Base-by-base conservation (phyloP, 1,284 basidiomycete species). In the Amylostereum chailletii region DNA sequence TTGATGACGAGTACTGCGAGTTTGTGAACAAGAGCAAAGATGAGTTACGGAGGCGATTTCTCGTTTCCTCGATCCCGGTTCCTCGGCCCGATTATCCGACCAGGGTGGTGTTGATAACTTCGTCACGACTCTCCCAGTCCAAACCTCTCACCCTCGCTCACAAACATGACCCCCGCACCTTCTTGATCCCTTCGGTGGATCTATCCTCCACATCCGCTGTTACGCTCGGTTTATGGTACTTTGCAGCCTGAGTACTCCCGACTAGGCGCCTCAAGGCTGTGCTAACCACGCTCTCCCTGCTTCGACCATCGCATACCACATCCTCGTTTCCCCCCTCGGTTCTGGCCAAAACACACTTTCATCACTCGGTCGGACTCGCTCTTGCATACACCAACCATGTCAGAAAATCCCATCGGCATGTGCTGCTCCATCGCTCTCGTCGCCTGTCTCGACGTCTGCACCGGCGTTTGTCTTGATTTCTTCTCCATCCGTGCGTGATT, bases 391-490 rank as follows among this genome's bases (percentile, higher is more conserved):
- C 11, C 36, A 4, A 9, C 19, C 30, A 61, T 61, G 60, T 54
- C 57, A 10, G 54, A 60, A n/a, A 54, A 62, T 26, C 41, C 48
- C 6, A 3, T 58, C 5, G 54, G 52, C 10, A n/a, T 26, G 5
- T 56, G 57, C 43, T 54, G 54, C 6, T 42, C 57, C 5, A 43
- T 51, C 5, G 43, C 45, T n/a, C 0, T 56, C 1, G n/a, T 51
- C 3, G 57, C 54, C 1, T 58, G 58, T 11, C 34, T 47, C 19
- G 54, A 59, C 1, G 30, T 60, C 2, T 56, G 46, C 38, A 7
- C 51, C 0, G 61, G 55, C 7, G 43, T 59, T 31, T 62, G 60
- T 38, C 30, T 53, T 30, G 61, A 62, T 48, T 60, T 58, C 42
- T 45, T 50, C 19, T 51, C 54, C 29, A n/a, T 55, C 7, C 56